Percentiles rank a stretch among this genome's conserved stretches.
phyloP scores from a whole-genome alignment of 805 yeast species.

The Candida insectorum region DNA sequence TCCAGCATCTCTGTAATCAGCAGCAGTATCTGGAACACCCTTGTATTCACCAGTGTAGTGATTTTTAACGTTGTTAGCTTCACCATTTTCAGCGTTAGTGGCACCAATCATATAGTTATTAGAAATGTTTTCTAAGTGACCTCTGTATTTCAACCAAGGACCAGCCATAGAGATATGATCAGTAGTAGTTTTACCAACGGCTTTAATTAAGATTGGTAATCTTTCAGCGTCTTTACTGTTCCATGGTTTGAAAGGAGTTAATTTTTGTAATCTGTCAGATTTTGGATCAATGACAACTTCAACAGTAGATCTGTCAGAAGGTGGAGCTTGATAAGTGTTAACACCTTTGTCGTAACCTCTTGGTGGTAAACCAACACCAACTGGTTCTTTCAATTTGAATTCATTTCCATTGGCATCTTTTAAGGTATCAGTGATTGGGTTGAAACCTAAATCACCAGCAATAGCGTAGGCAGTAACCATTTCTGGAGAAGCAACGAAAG shows the following conservation, averaged over 20 bases:
- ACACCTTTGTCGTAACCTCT: slow-evolving; percentile 90
- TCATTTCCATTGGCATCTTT: slow-evolving; percentile 85
- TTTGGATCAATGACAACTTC: slow-evolving; percentile 77
- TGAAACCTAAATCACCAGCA: slow-evolving; percentile 94
- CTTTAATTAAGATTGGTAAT: slow-evolving; percentile 93
- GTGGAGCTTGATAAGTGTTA: slow-evolving; percentile 97
- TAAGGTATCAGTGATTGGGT: slow-evolving; percentile 89
- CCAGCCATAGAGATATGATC: slow-evolving; percentile 99
- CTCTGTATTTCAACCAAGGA: slow-evolving; percentile 99
- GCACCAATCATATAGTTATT: slow-evolving; percentile 99
- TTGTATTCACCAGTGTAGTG: slow-evolving; percentile 85
- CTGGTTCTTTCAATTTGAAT: slow-evolving; percentile 84
- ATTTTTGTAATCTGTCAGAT: slow-evolving; percentile 93
- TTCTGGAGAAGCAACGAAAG: slow-evolving; percentile 96
- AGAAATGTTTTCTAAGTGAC: slow-evolving; percentile 97
- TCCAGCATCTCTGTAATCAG: slow-evolving; percentile 90
- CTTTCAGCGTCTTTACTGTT: slow-evolving; percentile 88
- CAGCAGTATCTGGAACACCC: slow-evolving; percentile 97
- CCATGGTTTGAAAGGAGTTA: slow-evolving; percentile 94
- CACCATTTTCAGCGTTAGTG: slow-evolving; percentile 90
- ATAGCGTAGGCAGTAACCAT: slow-evolving; percentile 93
- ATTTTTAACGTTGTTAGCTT: slow-evolving; percentile 90
- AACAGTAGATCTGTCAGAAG: slow-evolving; percentile 75
- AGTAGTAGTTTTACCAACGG: slow-evolving; percentile 97
- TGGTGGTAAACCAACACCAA: slow-evolving; percentile 86